Conservation (phyloP, 1,284 basidiomycete species). For the Garcileccinum viscosum region DNA sequence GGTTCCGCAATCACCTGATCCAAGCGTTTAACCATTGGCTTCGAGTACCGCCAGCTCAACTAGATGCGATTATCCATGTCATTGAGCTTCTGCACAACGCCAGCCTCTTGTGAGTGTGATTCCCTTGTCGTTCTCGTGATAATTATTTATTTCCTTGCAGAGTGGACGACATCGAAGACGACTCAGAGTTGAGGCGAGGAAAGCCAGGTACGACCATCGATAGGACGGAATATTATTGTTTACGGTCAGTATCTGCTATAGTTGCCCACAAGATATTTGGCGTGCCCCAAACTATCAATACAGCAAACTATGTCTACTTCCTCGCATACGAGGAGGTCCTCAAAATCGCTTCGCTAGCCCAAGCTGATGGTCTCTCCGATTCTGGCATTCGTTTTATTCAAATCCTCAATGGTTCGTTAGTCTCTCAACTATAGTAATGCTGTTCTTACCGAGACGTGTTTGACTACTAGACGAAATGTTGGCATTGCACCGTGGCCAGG, state of each 20-base stretch:
- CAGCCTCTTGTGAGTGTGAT: constrained; percentile 56
- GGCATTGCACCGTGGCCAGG: neutral
- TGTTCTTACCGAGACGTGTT: neutral
- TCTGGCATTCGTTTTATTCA: neutral
- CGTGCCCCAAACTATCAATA: constrained; percentile 65
- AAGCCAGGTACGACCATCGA: constrained; percentile 59
- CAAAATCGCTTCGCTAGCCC: neutral
- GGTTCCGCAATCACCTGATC: constrained; percentile 87
- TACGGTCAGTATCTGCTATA: constrained; percentile 23
- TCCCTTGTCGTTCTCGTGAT: neutral
- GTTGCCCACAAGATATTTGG: constrained; percentile 86
- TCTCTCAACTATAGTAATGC: neutral
- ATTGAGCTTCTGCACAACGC: constrained; percentile 94
- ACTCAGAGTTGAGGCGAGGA: constrained; percentile 75
- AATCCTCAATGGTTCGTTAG: neutral
- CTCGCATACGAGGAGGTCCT: neutral
- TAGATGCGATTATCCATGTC: constrained; percentile 55
- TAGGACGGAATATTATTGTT: neutral
- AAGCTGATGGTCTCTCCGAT: neutral
- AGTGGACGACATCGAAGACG: constrained; percentile 66
- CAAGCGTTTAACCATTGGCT: constrained; percentile 95
- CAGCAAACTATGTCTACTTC: neutral
- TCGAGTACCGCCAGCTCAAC: constrained; percentile 74
- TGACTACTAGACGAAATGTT: neutral
- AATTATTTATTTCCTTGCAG: constrained; percentile 4